Percentiles rank a stretch among this genome's conserved stretches.
phyloP scores from a whole-genome alignment of 352 stramenopile genomes.

The Phytophthora sansomeana region DNA sequence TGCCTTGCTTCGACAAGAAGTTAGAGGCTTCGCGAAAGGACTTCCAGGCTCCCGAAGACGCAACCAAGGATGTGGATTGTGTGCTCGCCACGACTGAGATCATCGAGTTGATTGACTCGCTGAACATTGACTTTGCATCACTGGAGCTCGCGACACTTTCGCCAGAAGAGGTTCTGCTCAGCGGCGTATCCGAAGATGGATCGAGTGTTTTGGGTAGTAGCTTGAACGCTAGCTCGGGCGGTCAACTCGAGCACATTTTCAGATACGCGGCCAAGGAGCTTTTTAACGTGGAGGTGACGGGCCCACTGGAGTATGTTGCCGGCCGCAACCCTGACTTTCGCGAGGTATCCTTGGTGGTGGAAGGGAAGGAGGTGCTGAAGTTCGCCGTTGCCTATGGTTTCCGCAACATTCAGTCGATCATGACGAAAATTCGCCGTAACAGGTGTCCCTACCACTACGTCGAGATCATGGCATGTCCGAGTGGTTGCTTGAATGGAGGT shows the following conservation, averaged over 20 bases:
- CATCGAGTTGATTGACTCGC: constrained; percentile 69
- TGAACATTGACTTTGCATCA: constrained; percentile 69
- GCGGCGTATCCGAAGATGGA: constrained; percentile 67
- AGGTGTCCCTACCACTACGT: constrained; percentile 96
- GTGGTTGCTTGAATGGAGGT: constrained; percentile 97
- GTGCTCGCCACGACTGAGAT: constrained; percentile 92
- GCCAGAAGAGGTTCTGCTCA: constrained; percentile 75
- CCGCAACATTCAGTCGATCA: constrained; percentile 97
- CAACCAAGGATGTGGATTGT: constrained; percentile 94
- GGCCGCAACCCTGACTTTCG: constrained; percentile 92
- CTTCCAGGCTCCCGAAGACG: constrained; percentile 71
- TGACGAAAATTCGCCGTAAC: constrained; percentile 93
- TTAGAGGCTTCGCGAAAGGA: constrained; percentile 96
- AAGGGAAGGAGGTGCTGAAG: constrained; percentile 86
- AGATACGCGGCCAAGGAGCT: constrained; percentile 89
- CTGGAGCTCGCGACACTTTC: constrained; percentile 73
- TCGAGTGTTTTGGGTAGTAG: constrained; percentile 63
- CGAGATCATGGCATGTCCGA: constrained; percentile 99
- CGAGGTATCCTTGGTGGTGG: constrained; percentile 75
- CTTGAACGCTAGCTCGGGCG: constrained; percentile 80
- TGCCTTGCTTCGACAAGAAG: constrained; percentile 99
- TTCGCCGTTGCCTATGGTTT: constrained; percentile 97
- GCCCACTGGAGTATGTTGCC: constrained; percentile 86
- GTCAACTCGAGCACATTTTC: constrained; percentile 94
- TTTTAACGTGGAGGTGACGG: constrained; percentile 86